Conservation (phyloP, 768 basidiomycete species). For the Termitomyces sp. region DNA sequence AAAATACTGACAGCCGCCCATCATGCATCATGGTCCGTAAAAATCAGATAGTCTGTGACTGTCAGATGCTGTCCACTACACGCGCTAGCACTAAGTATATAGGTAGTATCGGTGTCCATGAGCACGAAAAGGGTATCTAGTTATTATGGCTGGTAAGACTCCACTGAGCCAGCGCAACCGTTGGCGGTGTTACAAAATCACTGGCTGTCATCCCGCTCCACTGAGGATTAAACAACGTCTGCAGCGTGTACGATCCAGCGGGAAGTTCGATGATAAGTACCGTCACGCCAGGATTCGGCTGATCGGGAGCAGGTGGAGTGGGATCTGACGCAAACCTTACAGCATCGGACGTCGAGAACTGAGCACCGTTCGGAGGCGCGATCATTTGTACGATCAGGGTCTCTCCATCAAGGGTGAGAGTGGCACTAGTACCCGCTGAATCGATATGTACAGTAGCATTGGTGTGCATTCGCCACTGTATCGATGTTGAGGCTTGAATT, state of each 20-base stretch:
- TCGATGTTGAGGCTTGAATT: conserved; percentile 50
- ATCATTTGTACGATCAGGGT: conserved; percentile 65
- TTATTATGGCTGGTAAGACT: conserved; percentile 71
- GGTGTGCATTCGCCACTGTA: conserved; percentile 95
- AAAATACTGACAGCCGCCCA: background rate
- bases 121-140: conserved; percentile 25
- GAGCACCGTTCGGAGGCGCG: conserved; percentile 63
- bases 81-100: background rate
- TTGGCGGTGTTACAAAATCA: conserved; percentile 65
- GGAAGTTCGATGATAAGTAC: conserved; percentile 73
- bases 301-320: conserved; percentile 61
- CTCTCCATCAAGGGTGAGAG: conserved; percentile 67
- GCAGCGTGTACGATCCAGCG: conserved; percentile 71
- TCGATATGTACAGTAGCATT: conserved; percentile 72
- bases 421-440: conserved; percentile 60
- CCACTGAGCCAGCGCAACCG: conserved; percentile 75
- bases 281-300: conserved; percentile 72
- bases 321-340: conserved; percentile 57
- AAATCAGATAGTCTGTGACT: background rate
- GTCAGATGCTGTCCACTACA: conserved; percentile 7
- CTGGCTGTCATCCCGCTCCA: conserved; percentile 65
- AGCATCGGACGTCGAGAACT: conserved; percentile 55
- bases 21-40: background rate
- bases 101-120: conserved; percentile 11
- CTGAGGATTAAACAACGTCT: conserved; percentile 93